Evolutionary conservation across 2,329 filamentous ascomycete genomes (phyloP).

Genomic region (Clarireedia sp.): DNA sequence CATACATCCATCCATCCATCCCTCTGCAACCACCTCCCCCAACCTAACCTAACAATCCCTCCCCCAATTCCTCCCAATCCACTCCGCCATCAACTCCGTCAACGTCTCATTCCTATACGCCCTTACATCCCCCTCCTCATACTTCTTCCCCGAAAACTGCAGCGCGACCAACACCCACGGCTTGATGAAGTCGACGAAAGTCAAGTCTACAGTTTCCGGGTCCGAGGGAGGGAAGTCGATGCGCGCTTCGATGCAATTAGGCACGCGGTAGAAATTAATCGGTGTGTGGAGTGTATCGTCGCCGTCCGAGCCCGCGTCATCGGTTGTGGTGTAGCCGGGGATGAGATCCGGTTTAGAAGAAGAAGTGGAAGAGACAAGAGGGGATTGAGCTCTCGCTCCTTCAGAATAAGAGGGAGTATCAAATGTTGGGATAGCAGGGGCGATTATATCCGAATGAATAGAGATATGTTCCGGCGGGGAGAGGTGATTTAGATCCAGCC

Average conservation of each 20-base stretch:
- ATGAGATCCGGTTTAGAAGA: constrained; percentile 34
- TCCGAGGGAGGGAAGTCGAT: constrained; percentile 51
- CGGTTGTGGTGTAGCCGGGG: constrained; percentile 81
- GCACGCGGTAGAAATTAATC: constrained; percentile 67
- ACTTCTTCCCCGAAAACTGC: constrained; percentile 48
- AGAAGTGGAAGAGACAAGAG: constrained; percentile 11
- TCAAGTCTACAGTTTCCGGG: constrained; percentile 72
- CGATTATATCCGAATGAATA: constrained; percentile 14
- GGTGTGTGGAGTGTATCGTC: constrained; percentile 80
- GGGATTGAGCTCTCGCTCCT: not conserved
- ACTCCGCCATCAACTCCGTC: constrained; percentile 46
- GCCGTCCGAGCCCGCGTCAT: constrained; percentile 75
- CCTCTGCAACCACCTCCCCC: too few relatives aligned
- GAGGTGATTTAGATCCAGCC: constrained; percentile 27
- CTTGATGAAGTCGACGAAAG: constrained; percentile 88
- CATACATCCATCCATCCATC: too few relatives aligned
- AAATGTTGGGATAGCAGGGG: constrained; percentile 8
- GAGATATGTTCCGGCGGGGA: constrained; percentile 27
- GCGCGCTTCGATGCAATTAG: constrained; percentile 72
- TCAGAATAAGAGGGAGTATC: not conserved
- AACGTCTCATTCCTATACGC: constrained; percentile 46
- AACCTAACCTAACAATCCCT: constrained; percentile 20
- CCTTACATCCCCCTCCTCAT: constrained; percentile 39
- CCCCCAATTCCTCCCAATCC: constrained; percentile 53
- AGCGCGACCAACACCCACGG: constrained; percentile 72